Evolutionary conservation across 208 protist species (phyloP).

Genomic region (Crithidia fasciculata): DNA sequence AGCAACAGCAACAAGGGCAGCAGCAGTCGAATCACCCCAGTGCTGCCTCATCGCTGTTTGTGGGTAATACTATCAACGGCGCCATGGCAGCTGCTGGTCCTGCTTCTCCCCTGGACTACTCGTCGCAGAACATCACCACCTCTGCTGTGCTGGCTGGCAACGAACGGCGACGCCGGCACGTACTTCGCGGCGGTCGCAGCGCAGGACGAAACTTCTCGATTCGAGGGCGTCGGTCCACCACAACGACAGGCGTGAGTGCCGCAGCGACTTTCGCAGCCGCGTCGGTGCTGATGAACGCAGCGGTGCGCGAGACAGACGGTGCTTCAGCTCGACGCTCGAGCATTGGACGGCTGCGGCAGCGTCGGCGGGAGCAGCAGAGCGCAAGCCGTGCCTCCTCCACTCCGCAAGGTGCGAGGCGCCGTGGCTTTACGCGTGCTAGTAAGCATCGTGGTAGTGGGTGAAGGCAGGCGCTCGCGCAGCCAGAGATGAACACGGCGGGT

Average conservation of each 20-base stretch:
- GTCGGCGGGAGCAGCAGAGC: neutral
- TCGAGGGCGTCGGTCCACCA: too few species aligned
- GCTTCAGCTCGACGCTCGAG: constrained; percentile 7
- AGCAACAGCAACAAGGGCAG: constrained; percentile 6
- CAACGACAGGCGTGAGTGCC: neutral
- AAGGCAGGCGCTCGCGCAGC: too few species aligned
- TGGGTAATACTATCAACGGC: neutral
- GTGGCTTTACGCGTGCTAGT: neutral
- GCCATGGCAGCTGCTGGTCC: neutral
- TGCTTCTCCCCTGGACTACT: constrained; percentile 1
- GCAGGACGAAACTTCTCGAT: too few species aligned
- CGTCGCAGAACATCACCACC: neutral
- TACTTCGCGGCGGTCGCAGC: too few species aligned
- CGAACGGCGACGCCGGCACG: too few species aligned
- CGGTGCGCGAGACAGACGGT: neutral
- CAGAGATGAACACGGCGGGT: too few species aligned
- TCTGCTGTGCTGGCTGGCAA: neutral
- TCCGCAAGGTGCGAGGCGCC: too few species aligned
- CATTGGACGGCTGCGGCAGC: constrained; percentile 7
- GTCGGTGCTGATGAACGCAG: too few species aligned
- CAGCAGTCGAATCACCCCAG: too few species aligned
- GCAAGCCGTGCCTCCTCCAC: too few species aligned
- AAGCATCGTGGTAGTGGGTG: neutral
- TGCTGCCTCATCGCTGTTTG: too few species aligned
- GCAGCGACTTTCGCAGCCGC: too few species aligned